These are phyloP conservation scores for Veloporphyrellus conicus DNA, from an alignment of 1,284 basidiomycete genomes.

Conservation along the genomic window DNA sequence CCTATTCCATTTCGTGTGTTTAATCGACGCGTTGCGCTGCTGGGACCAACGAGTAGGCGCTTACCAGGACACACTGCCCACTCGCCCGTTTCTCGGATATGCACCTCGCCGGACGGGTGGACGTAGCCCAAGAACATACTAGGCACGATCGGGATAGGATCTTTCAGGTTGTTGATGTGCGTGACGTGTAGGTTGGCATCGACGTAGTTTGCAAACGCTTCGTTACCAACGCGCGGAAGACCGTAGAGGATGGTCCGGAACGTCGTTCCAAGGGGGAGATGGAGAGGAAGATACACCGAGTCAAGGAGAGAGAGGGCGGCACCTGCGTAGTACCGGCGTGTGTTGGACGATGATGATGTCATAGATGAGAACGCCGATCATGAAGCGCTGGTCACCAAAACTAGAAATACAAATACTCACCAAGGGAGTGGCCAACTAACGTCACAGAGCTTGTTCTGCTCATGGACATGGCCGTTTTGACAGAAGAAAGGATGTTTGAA, in stretches of 20 bases:
- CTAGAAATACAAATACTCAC: slow-evolving; percentile 26
- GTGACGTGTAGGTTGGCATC: slow-evolving; percentile 44
- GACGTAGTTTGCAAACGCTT: slow-evolving; percentile 57
- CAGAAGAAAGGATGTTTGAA: slow-evolving; percentile 45
- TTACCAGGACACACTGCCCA: slow-evolving; percentile 50
- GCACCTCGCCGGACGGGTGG: slow-evolving; percentile 57
- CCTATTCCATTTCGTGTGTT: slow-evolving; percentile 31
- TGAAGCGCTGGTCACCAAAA: background rate
- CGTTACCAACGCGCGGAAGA: slow-evolving; percentile 66
- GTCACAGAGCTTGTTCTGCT: slow-evolving; percentile 45
- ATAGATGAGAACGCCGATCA: background rate
- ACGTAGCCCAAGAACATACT: slow-evolving; percentile 50
- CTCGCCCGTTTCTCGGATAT: slow-evolving; percentile 45
- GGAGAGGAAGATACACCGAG: slow-evolving; percentile 38
- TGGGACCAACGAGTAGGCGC: background rate
- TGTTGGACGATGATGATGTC: background rate
- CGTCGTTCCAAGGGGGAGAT: slow-evolving; percentile 33
- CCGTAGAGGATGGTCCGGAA: slow-evolving; percentile 46
- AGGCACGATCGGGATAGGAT: slow-evolving; percentile 48
- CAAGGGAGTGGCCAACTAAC: slow-evolving; percentile 55
- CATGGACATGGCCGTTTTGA: slow-evolving; percentile 39
- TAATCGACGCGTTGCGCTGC: background rate
- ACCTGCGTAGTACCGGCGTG: slow-evolving; percentile 21
- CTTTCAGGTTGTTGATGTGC: slow-evolving; percentile 52
- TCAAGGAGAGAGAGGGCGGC: slow-evolving; percentile 55